Conservation (phyloP, 768 basidiomycete species). For the Mycena epipterygia region DNA sequence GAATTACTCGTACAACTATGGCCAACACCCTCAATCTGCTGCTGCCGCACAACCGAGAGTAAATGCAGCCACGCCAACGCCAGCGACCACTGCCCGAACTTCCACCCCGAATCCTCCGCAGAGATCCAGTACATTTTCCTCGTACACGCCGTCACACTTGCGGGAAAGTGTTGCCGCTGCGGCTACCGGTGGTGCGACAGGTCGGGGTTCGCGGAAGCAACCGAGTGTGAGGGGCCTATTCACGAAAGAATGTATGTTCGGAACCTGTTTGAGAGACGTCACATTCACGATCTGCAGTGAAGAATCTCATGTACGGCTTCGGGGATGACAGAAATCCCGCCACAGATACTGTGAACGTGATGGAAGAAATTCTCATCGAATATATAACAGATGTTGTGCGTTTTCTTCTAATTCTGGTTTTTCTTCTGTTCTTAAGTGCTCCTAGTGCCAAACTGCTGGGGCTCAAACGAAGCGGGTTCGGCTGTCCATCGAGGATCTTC, state of each 20-base stretch:
- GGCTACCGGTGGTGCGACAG: conserved; percentile 54
- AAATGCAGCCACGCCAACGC: conserved; percentile 5
- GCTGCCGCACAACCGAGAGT: conserved; percentile 20
- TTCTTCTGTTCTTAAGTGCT: conserved; percentile 19
- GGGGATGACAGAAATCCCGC: conserved; percentile 93
- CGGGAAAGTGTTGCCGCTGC: conserved; percentile 46
- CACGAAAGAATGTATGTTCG: conserved; percentile 80
- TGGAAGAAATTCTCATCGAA: conserved; percentile 95
- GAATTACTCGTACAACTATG: conserved; percentile 27
- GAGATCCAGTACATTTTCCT: conserved; percentile 29
- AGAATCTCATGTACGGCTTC: conserved; percentile 93
- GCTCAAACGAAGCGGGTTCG: conserved; percentile 77
- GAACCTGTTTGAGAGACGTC: conserved; percentile 25
- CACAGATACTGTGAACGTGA: conserved; percentile 88
- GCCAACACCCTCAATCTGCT: conserved; percentile 10
- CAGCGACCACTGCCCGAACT: conserved; percentile 19
- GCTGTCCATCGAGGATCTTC: conserved; percentile 89
- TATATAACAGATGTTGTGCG: conserved; percentile 92
- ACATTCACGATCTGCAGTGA: conserved; percentile 61
- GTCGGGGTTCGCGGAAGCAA: conserved; percentile 71
- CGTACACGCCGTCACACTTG: conserved; percentile 26
- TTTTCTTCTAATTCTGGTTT: conserved; percentile 36
- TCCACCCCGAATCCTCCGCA: conserved; percentile 32
- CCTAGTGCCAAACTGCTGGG: conserved; percentile 82
- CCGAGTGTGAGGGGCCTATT: conserved; percentile 83